These are phyloP conservation scores for Calendula officinalis DNA, from an alignment of 129 eudicot species.

Conservation along the genomic window DNA sequence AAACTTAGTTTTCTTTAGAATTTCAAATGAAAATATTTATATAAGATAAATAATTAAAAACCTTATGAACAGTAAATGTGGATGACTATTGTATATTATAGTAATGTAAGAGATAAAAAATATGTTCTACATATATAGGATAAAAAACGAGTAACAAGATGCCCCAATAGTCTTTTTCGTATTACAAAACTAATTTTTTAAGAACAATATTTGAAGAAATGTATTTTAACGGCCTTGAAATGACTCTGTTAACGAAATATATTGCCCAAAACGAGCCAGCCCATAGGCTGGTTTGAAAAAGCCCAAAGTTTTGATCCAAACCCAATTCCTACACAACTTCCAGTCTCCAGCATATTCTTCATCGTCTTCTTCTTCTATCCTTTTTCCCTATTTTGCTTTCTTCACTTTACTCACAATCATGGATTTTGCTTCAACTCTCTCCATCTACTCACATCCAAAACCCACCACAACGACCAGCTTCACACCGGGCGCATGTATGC, in stretches of 20 bases:
- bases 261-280: not conserved
- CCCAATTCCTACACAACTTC: not conserved
- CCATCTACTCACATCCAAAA: conserved; percentile 45
- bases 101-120: too few relatives aligned
- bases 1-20: too few relatives aligned
- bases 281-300: not conserved
- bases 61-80: too few relatives aligned
- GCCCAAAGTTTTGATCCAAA: conserved; percentile 20
- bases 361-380: conserved; percentile 16
- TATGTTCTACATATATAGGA: too few relatives aligned
- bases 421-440: conserved; percentile 49
- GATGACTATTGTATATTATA: too few relatives aligned
- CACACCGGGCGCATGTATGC: not conserved
- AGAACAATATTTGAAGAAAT: too few relatives aligned
- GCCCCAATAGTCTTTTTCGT: too few relatives aligned
- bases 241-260: not conserved
- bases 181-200: too few relatives aligned
- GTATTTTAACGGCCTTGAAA: too few relatives aligned
- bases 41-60: too few relatives aligned
- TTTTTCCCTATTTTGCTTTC: not conserved
- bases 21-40: too few relatives aligned
- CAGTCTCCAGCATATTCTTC: conserved; percentile 13
- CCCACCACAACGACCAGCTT: conserved; percentile 18
- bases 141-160: too few relatives aligned
- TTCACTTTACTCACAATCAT: conserved; percentile 23